Conservation (phyloP, 2,329 filamentous ascomycete species). For the Calcarisporium arbuscula region DNA sequence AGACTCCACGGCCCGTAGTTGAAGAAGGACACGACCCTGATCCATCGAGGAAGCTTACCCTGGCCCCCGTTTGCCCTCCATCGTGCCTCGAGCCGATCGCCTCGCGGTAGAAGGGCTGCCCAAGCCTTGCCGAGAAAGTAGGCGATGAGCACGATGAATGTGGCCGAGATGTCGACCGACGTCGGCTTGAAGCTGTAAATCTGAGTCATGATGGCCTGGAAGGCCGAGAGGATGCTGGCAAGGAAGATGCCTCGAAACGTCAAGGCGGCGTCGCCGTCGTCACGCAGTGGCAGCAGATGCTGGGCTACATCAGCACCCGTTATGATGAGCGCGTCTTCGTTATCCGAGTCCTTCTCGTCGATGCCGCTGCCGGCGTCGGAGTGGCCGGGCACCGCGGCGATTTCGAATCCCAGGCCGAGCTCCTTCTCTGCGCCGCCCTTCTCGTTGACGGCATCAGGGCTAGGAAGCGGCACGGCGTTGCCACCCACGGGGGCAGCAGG, state of each 20-base stretch:
- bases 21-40: slow-evolving; percentile 35
- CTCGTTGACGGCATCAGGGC: no score
- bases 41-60: slow-evolving; percentile 34
- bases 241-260: slow-evolving; percentile 48
- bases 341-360: slow-evolving; percentile 23
- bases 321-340: slow-evolving; percentile 39
- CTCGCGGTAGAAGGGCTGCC: slow-evolving; percentile 30
- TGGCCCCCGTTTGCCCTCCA: slow-evolving; percentile 37
- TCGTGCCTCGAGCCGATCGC: slow-evolving; percentile 39
- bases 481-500: no score
- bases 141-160: slow-evolving; percentile 51
- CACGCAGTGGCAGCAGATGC: slow-evolving; percentile 43
- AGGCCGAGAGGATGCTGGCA: slow-evolving; percentile 41
- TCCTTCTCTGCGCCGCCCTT: no score
- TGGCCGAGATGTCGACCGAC: slow-evolving; percentile 38
- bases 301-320: slow-evolving; percentile 44
- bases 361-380: slow-evolving; percentile 17
- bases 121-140: slow-evolving; percentile 45
- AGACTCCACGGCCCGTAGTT: slow-evolving; percentile 46
- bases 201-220: slow-evolving; percentile 49
- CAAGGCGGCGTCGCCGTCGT: slow-evolving; percentile 44
- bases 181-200: slow-evolving; percentile 55
- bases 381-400: no score
- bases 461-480: no score
- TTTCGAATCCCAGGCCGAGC: no score